phyloP scores from a whole-genome alignment of 2,329 filamentous ascomycete species.

The Nannizzia gypsea region DNA sequence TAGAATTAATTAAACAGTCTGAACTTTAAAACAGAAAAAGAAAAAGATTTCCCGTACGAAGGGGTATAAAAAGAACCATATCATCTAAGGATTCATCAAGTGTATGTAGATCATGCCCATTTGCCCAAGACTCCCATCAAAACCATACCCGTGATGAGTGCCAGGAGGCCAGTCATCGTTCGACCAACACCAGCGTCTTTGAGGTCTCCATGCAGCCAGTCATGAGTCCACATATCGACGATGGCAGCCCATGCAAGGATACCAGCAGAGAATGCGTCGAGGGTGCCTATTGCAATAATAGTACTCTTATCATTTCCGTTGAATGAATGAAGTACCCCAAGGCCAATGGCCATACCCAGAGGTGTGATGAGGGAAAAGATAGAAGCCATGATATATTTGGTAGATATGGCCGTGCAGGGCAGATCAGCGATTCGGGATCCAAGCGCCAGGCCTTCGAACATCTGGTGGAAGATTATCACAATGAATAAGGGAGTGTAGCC shows the following conservation, averaged over 20 bases:
- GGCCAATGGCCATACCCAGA: constrained; percentile 68
- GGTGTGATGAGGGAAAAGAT: constrained; percentile 62
- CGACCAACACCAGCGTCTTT: constrained; percentile 39
- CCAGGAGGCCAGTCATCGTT: constrained; percentile 41
- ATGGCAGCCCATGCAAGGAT: constrained; percentile 70
- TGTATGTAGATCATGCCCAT: constrained; percentile 43
- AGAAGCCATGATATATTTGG: constrained; percentile 47
- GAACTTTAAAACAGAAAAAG: not conserved
- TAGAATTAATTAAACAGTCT: not conserved
- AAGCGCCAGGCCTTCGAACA: constrained; percentile 65
- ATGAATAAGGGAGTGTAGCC: constrained; percentile 42
- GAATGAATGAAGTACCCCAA: constrained; percentile 57
- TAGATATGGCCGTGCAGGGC: constrained; percentile 18
- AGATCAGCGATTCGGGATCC: constrained; percentile 32
- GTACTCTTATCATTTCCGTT: constrained; percentile 62
- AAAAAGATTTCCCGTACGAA: too few species aligned
- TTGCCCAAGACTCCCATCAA: constrained; percentile 64
- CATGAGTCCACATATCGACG: constrained; percentile 66
- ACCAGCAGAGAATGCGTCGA: constrained; percentile 62
- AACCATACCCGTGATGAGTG: constrained; percentile 50
- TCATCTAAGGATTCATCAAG: not conserved
- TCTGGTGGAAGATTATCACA: constrained; percentile 66
- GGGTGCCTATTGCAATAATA: constrained; percentile 58
- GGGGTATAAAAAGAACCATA: too few species aligned
- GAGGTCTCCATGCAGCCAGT: constrained; percentile 57